Evolutionary conservation across 2,329 filamentous ascomycete species (phyloP).

Genomic region (Aspergillus sp.): DNA sequence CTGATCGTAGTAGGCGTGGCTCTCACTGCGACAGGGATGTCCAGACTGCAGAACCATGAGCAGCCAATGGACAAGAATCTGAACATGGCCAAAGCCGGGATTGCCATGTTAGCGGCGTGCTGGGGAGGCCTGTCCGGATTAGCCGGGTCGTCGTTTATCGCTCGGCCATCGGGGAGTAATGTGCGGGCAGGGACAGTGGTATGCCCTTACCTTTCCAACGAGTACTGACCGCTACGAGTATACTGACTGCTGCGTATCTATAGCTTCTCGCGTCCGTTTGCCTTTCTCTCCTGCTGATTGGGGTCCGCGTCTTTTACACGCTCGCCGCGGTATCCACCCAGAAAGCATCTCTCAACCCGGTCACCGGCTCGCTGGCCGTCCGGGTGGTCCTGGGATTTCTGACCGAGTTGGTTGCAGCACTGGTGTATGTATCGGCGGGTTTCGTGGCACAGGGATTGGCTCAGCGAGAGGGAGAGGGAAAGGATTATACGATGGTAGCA

Average conservation of each 20-base stretch:
- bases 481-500: slow-evolving; percentile 1
- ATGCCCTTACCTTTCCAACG: too few relatives aligned
- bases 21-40: slow-evolving; percentile 8
- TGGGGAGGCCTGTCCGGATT: slow-evolving; percentile 9
- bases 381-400: slow-evolving; percentile 19
- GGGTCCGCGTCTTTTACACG: slow-evolving; percentile 18
- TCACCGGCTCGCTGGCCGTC: slow-evolving; percentile 12
- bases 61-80: slow-evolving; percentile 8
- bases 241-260: background rate
- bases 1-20: slow-evolving; percentile 8
- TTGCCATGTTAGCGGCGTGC: slow-evolving; percentile 5
- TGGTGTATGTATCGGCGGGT: slow-evolving; percentile 13
- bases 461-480: background rate
- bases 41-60: slow-evolving; percentile 6
- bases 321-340: slow-evolving; percentile 13
- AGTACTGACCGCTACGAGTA: too few relatives aligned
- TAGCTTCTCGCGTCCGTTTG: slow-evolving; percentile 8
- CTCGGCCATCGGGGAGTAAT: too few relatives aligned
- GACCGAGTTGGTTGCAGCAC: slow-evolving; percentile 13
- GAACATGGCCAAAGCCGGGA: slow-evolving; percentile 8
- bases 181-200: background rate
- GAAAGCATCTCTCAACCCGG: slow-evolving; percentile 11
- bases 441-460: slow-evolving; percentile 12
- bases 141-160: too few relatives aligned
- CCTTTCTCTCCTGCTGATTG: slow-evolving; percentile 12